Evolutionary conservation across 768 basidiomycete species (phyloP), one percentile per base, ranked within the genome.

Genomic region (Cubamyces lactineus): DNA sequence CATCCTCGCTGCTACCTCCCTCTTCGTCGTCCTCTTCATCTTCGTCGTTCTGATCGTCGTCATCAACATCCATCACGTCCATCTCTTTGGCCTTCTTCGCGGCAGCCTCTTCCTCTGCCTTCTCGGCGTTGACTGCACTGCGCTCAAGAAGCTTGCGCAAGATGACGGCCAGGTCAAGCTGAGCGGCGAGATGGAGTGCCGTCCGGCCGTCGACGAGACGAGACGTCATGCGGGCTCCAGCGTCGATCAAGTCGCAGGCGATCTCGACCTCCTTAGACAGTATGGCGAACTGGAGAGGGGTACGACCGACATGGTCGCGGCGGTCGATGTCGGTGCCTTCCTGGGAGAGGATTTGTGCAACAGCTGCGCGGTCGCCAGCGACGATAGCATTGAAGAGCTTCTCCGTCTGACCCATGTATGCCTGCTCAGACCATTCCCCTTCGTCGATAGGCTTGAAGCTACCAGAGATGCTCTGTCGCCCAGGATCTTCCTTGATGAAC

Each of bases 381-480:
- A 77, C 80, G 61, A 88, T 84, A n/a, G 83, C 83, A 11, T 73
- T 67, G 73, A 87, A 87, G 59, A 88, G 80, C 59, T 79, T 78
- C 58, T 83, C 81, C 0, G 79, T 78, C 15, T 77, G 77, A 12
- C 81, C 83, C 62, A 86, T 77, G 69, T 87, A 88, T 9, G 82
- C 85, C 63, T 85, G 82, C 38, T 77, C 83, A 59, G 80, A 79
- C 86, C 86, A 88, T 76, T 86, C 85, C 12, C 84, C 85, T 13
- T 80, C 82, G 62, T 88, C 85, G 67, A 87, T 86, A 0, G 86
- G 86, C 55, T 85, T 82, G 76, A 87, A 87, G 67, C 82, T 84
- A 0, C 86, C 86, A 0, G 85, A 81, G 42, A 87, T 80, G 41
- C 73, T 81, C 69, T 87, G 86, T 11, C 85, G 82, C 0, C 85